phyloP scores from a whole-genome alignment of 2,329 filamentous ascomycete genomes.

The Ceratocystis cubensis region DNA sequence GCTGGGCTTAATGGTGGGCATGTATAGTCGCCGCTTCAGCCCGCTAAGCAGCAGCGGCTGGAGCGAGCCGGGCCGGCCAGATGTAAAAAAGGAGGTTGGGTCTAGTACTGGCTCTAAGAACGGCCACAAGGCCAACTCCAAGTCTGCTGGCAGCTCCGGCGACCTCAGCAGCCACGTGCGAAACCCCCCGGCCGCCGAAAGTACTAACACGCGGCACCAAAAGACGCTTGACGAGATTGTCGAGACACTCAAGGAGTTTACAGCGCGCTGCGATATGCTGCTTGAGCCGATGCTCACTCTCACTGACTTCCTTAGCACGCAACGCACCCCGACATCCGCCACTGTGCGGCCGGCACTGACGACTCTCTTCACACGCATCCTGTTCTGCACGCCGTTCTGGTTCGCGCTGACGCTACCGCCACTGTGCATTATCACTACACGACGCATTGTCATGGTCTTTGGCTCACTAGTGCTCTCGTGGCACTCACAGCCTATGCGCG shows the following conservation, averaged over 20 bases:
- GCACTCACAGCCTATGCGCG: slow-evolving; percentile 77
- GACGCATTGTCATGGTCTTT: slow-evolving; percentile 68
- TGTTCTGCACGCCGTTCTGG: slow-evolving; percentile 84
- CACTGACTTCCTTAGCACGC: slow-evolving; percentile 86
- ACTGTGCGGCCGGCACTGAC: slow-evolving; percentile 84
- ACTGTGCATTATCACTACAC: slow-evolving; percentile 72
- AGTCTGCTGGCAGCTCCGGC: slow-evolving; percentile 18
- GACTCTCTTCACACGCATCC: slow-evolving; percentile 74
- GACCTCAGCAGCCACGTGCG: slow-evolving; percentile 31
- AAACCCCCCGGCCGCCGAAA: slow-evolving; percentile 38
- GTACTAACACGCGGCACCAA: slow-evolving; percentile 60
- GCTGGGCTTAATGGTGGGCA: slow-evolving; percentile 66
- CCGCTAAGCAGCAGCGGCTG: slow-evolving; percentile 77
- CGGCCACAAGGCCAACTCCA: slow-evolving; percentile 25
- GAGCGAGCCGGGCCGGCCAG: slow-evolving; percentile 35
- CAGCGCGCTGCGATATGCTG: slow-evolving; percentile 79
- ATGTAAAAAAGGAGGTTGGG: slow-evolving; percentile 13
- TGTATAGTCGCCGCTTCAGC: slow-evolving; percentile 85
- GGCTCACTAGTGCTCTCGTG: slow-evolving; percentile 81
- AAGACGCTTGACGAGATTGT: slow-evolving; percentile 97
- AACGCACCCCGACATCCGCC: slow-evolving; percentile 78
- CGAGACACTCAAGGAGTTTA: slow-evolving; percentile 81
- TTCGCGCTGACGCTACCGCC: slow-evolving; percentile 70
- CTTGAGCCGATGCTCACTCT: slow-evolving; percentile 78
- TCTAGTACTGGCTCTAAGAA: slow-evolving; percentile 26